Evolutionary conservation across 2,329 filamentous ascomycete genomes (phyloP).

Genomic region (Thelonectria discophora): DNA sequence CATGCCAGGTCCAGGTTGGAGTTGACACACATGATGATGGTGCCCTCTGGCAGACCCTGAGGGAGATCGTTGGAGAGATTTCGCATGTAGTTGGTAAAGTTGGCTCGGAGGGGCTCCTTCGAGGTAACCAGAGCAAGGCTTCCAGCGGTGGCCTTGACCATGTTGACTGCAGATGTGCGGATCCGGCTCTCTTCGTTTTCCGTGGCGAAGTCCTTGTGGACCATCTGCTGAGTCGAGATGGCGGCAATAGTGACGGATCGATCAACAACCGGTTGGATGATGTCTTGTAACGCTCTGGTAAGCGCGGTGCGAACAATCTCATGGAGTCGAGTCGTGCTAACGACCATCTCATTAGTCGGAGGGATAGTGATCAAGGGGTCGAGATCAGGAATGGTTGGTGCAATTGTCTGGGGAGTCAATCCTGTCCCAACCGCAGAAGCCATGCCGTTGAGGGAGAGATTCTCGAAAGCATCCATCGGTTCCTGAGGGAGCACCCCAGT

Average conservation of each 20-base stretch:
- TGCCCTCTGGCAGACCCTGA: conserved; percentile 88
- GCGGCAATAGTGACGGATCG: conserved; percentile 97
- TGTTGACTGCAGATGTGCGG: conserved; percentile 85
- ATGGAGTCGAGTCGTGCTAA: conserved; percentile 72
- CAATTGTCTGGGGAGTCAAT: conserved; percentile 80
- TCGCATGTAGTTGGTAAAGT: conserved; percentile 96
- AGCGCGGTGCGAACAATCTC: conserved; percentile 87
- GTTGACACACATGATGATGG: conserved; percentile 98
- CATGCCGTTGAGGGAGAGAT: conserved; percentile 79
- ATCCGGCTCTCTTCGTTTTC: conserved; percentile 90
- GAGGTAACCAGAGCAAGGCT: conserved; percentile 97
- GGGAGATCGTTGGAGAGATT: conserved; percentile 73
- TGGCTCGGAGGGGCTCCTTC: conserved; percentile 94
- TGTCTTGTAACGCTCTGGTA: conserved; percentile 90
- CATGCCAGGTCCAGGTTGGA: conserved; percentile 95
- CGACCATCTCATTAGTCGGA: conserved; percentile 80
- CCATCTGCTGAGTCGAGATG: conserved; percentile 94
- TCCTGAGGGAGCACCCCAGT: conserved; percentile 70
- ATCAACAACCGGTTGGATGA: conserved; percentile 97
- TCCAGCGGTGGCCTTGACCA: conserved; percentile 94
- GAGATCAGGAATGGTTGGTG: conserved; percentile 84
- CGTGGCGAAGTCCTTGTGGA: conserved; percentile 95
- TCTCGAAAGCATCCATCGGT: conserved; percentile 82
- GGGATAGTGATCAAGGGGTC: conserved; percentile 82
- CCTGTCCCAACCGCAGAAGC: conserved; percentile 73